Conservation (phyloP, 202 grass and related monocot species). For the Bolboschoenoplectus hybrid region DNA sequence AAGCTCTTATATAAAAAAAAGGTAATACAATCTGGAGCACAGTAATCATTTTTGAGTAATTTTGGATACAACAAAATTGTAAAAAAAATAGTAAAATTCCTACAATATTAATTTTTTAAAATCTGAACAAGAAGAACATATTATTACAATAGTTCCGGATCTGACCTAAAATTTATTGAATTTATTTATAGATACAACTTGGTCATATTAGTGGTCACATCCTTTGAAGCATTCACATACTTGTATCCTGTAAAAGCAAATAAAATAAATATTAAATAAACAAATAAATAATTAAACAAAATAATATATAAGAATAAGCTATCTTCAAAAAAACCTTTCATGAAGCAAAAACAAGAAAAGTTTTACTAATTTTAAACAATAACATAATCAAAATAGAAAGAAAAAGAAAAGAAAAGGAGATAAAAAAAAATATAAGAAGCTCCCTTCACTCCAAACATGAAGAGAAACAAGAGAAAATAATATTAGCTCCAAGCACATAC, state of each 20-base stretch:
- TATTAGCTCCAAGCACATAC: conserved; percentile 16
- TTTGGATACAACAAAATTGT: no score
- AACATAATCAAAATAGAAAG: neutral
- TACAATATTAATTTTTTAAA: neutral
- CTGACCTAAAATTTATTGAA: no score
- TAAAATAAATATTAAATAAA: no score
- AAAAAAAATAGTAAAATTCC: no score
- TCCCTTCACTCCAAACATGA: conserved; percentile 38
- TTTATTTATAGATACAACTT: no score
- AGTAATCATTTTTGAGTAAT: neutral
- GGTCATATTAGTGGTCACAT: no score
- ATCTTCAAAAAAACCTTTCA: neutral
- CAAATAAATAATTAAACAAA: no score
- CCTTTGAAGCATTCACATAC: no score
- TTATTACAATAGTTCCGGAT: neutral
- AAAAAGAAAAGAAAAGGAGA: neutral
- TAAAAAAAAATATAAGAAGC: neutral
- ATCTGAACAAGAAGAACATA: neutral
- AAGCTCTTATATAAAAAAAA: no score
- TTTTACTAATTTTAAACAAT: neutral
- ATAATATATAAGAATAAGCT: no score
- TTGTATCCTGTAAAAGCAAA: no score
- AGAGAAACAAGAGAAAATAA: conserved; percentile 15
- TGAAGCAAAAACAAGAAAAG: conserved; percentile 12
- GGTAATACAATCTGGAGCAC: neutral